A percentile compares a stretch with the other conserved stretches of the same genome.
Conservation (phyloP, 2,329 filamentous ascomycete genomes). For the Venturia oleaginea region DNA sequence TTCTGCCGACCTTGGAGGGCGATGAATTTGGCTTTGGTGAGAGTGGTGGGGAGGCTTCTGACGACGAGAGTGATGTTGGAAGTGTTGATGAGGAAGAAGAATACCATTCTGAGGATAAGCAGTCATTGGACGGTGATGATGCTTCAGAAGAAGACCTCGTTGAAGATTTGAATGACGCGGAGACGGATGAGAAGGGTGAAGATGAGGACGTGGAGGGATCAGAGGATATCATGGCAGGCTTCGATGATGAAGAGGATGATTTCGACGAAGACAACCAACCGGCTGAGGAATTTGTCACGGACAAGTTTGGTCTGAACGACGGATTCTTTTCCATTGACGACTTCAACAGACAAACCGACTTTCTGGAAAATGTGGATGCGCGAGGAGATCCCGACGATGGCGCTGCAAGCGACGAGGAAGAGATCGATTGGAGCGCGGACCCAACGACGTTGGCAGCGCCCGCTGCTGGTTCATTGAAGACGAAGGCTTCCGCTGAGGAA, state of each 20-base stretch:
- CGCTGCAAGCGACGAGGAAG: constrained; percentile 70
- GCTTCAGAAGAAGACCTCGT: constrained; percentile 25
- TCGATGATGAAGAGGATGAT: constrained; percentile 37
- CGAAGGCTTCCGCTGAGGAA: constrained; percentile 23
- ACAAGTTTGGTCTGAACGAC: constrained; percentile 83
- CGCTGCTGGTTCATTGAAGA: constrained; percentile 9
- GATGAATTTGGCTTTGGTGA: constrained; percentile 14
- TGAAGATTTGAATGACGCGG: constrained; percentile 20
- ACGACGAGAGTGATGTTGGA: constrained; percentile 16
- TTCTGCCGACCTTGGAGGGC: constrained; percentile 23
- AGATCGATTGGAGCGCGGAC: constrained; percentile 79
- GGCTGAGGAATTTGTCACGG: constrained; percentile 52
- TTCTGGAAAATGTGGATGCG: constrained; percentile 77
- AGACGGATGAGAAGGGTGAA: constrained; percentile 31
- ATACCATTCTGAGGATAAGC: constrained; percentile 26
- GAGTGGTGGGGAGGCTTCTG: constrained; percentile 14
- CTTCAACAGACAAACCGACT: constrained; percentile 90
- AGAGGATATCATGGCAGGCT: constrained; percentile 24
- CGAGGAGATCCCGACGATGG: constrained; percentile 67
- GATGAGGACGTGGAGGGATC: constrained; percentile 26
- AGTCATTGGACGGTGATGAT: constrained; percentile 23
- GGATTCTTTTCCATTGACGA: constrained; percentile 97
- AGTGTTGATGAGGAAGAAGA: constrained; percentile 14
- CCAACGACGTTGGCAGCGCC: constrained; percentile 42
- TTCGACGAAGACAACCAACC: constrained; percentile 34